phyloP scores from a whole-genome alignment of 2,329 filamentous ascomycete species.

The Aureobasidium pullulans region DNA sequence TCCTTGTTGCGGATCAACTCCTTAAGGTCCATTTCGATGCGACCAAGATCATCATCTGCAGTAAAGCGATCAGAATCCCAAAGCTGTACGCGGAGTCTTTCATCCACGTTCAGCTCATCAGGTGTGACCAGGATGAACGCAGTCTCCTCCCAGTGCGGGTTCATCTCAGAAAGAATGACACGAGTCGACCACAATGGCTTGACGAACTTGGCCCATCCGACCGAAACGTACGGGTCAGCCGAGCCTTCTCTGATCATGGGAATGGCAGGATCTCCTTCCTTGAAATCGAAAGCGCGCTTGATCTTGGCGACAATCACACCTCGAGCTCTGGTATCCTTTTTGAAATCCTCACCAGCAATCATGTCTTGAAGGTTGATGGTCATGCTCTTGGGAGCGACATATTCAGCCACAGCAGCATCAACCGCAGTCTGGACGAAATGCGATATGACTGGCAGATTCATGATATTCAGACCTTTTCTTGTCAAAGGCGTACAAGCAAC shows the following conservation, averaged over 20 bases:
- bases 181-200: constrained; percentile 61
- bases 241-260: constrained; percentile 53
- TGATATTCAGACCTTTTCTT: constrained; percentile 62
- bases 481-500: constrained; percentile 64
- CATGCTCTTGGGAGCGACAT: constrained; percentile 68
- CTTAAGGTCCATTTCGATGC: constrained; percentile 63
- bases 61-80: constrained; percentile 70
- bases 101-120: constrained; percentile 64
- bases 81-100: constrained; percentile 60
- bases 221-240: constrained; percentile 63
- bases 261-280: constrained; percentile 59
- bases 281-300: constrained; percentile 62
- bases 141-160: constrained; percentile 65
- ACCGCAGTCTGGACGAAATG: constrained; percentile 69
- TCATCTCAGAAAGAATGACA: constrained; percentile 57
- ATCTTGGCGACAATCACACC: constrained; percentile 62
- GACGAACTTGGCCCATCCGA: constrained; percentile 72
- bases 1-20: constrained; percentile 53
- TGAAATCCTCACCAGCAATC: constrained; percentile 70
- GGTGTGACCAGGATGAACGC: constrained; percentile 61
- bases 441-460: constrained; percentile 67
- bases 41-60: constrained; percentile 66
- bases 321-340: constrained; percentile 60
- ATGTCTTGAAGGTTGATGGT: constrained; percentile 70
- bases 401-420: constrained; percentile 65